Base-by-base conservation (phyloP, 225 moss, liverwort and hornwort species). In the Bryum argenteum region DNA sequence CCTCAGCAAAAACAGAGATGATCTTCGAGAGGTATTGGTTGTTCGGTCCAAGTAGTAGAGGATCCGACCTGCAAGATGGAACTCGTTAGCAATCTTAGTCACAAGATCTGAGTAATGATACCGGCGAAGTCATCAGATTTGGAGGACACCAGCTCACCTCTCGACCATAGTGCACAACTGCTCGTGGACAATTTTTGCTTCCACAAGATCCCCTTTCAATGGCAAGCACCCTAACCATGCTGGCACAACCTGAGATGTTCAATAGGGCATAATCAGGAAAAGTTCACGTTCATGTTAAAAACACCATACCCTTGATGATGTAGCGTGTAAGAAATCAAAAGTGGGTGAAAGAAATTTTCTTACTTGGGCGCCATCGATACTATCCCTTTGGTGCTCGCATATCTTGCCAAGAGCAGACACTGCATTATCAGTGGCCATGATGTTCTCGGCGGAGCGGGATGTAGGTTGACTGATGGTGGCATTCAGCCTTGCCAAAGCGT, bases 351-450 rank as follows among this genome's bases (percentile, higher is more conserved):
- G 43, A 72, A 28, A 9, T 24, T n/a, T 57, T 20, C 87, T 78
- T 76, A 87, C 87, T 63, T 78, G 78, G 48, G 61, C 78, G 50
- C 87, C 89, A 74, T 98, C 94, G 54, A 98, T 92, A 60, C 91
- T 83, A 20, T 94, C 92, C 73, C 98, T 90, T 82, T 98, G 98
- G 54, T 94, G 90, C 84, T 94, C 89, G 66, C 98, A 98, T 33
- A 98, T 94, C 84, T 98, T 98, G 63, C 98, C 98, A 6, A 98
- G 81, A 12, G 98, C 98, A 62, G 98, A 98, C 11, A 98, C 94
- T 45, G 98, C 98, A 74, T 98, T 98, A 54, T 98, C 98, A 53
- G 94, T 98, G 21, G 98, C 98, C 98, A 94, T 98, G 24, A 92
- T 86, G 70, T 89, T 98, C 56, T 94, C 98, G 43, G 81, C n/a